A percentile compares a stretch with the other conserved stretches of the same genome.
These are phyloP conservation scores for Thraustochytrium sp. DNA, from an alignment of 352 stramenopile species.

Conservation along the genomic window DNA sequence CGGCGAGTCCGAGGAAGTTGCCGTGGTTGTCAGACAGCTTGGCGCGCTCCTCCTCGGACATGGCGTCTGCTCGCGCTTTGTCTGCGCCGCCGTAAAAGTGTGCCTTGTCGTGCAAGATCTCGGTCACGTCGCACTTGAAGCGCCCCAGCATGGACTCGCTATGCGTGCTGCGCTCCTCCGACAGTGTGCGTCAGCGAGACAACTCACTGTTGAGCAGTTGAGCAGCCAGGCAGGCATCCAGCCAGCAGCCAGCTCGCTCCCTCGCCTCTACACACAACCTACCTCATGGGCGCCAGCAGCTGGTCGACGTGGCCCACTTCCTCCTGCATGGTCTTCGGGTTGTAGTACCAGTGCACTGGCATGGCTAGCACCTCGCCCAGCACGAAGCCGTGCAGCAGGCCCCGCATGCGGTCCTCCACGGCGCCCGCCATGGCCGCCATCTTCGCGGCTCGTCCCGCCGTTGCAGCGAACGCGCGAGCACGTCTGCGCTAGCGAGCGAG, in stretches of 20 bases:
- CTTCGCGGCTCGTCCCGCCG: too few species aligned
- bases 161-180: too few species aligned
- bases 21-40: neutral
- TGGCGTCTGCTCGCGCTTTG: neutral
- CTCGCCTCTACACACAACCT: too few species aligned
- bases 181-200: too few species aligned
- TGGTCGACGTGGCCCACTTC: slow-evolving; percentile 41
- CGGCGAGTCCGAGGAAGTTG: neutral
- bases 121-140: neutral
- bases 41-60: neutral
- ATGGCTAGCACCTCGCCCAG: slow-evolving; percentile 47
- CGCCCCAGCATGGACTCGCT: neutral
- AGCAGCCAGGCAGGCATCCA: neutral
- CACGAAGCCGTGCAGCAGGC: slow-evolving; percentile 21
- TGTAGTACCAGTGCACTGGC: slow-evolving; percentile 49
- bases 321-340: slow-evolving; percentile 38
- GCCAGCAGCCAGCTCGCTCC: too few species aligned
- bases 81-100: neutral
- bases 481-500: neutral
- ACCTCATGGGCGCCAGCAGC: neutral
- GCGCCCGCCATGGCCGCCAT: too few species aligned
- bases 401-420: neutral
- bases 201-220: too few species aligned
- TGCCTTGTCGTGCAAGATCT: neutral
- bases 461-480: too few species aligned